Base-by-base conservation (phyloP, 805 yeast species). In the Myxozyma monticola region DNA sequence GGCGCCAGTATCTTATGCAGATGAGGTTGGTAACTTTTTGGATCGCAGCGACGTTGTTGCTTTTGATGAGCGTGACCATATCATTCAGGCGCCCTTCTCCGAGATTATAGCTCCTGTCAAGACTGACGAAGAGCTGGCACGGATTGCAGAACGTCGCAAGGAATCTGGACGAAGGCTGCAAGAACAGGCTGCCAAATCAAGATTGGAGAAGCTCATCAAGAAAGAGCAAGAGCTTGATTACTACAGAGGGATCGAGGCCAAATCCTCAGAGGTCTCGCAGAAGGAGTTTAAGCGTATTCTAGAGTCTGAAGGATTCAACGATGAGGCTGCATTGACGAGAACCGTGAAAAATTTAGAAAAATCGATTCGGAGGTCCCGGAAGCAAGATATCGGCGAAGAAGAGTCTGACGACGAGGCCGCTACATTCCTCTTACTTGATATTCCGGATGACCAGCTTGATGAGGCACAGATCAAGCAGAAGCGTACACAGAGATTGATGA, bases 141-240 rank as follows among this genome's bases (percentile, higher is more conserved):
- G 77, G 22, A 89, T 86, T 56, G 84, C 90, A 1, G 91, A 85
- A 58, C 83, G 84, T 64, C 77, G 96, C 53, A 77, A 79, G 60
- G 96, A 89, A 64, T 85, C 85, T 56, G 97, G 97, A 7, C 79
- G 84, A 56, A 76, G 95, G 57, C 74, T 95, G 54, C 98, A 93
- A 69, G 95, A 88, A 62, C 96, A 89, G 68, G 97, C 97, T 0
- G 89, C 84, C 60, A 84, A 83, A 62, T 84, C 83, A 58, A 73
- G 99, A 48, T 67, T 81, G 8, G 96, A 91, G 64, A 89, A 87
- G 62, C 69, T 88, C 39, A 73, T 80, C 14, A 88, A 88, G 65
- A 85, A 86, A 58, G 89, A 89, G 60, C 81, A 85, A 59, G 96
- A 91, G 62, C 79, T 74, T 56, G 83, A 76, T 40, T 88, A 90